Evolutionary conservation across 2,329 filamentous ascomycete genomes (phyloP).

Genomic region (Chalara sp.): DNA sequence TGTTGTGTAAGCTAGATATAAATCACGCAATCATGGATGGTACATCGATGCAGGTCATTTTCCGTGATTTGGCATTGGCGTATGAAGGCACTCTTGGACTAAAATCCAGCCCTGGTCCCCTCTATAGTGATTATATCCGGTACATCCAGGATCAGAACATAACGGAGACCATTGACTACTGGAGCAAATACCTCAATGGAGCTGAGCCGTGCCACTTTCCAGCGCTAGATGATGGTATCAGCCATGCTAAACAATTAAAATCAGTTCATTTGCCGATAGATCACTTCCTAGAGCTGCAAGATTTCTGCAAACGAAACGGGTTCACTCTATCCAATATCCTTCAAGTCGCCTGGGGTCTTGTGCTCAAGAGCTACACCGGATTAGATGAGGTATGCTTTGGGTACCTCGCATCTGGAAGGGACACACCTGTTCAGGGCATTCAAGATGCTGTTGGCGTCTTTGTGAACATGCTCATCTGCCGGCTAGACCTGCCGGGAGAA

Average conservation of each 20-base stretch:
- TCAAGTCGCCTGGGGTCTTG: not conserved
- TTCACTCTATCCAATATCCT: not conserved
- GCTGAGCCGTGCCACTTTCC: conserved; percentile 7
- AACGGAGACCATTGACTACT: too few relatives aligned
- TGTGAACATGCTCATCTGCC: conserved; percentile 31
- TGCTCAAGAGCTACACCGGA: conserved; percentile 1
- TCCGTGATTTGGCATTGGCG: too few relatives aligned
- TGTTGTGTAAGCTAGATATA: not conserved
- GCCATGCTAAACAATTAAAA: not conserved
- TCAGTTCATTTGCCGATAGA: not conserved
- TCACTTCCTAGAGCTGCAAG: not conserved
- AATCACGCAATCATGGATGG: too few relatives aligned
- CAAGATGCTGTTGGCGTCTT: conserved; percentile 38
- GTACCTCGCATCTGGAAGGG: conserved; percentile 33
- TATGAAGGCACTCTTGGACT: too few relatives aligned
- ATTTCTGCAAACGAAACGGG: not conserved
- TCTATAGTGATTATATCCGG: too few relatives aligned
- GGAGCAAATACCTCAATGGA: too few relatives aligned
- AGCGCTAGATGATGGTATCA: not conserved
- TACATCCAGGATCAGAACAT: too few relatives aligned
- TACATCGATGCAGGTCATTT: too few relatives aligned
- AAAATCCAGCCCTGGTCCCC: too few relatives aligned
- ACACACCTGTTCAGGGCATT: conserved; percentile 37
- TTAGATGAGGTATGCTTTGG: not conserved
- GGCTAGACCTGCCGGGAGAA: too few relatives aligned